phyloP scores from a whole-genome alignment of 2,329 filamentous ascomycete species.

The Sodiomyces alkalinus region DNA sequence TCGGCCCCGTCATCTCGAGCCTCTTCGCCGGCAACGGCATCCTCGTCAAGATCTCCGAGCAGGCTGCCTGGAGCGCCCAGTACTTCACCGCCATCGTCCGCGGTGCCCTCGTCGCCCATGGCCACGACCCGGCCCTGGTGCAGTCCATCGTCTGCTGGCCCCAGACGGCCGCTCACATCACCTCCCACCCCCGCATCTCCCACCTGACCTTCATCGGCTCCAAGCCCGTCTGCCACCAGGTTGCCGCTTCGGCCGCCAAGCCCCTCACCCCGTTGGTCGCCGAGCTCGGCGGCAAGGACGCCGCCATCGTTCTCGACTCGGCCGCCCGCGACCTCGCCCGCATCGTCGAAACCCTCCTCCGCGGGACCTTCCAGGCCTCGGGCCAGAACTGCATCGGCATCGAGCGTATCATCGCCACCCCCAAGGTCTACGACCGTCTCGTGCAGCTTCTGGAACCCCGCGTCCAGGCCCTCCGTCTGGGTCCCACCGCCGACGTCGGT shows the following conservation, averaged over 20 bases:
- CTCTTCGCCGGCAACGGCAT: constrained; percentile 87
- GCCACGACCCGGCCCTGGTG: constrained; percentile 66
- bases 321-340: constrained; percentile 48
- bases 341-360: constrained; percentile 70
- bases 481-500: constrained; percentile 68
- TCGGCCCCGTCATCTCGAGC: constrained; percentile 79
- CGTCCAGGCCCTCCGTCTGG: constrained; percentile 60
- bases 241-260: constrained; percentile 74
- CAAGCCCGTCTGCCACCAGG: constrained; percentile 69
- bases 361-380: constrained; percentile 86
- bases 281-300: constrained; percentile 91
- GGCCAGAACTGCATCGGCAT: constrained; percentile 98
- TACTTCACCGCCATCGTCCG: constrained; percentile 73
- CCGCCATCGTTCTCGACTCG: constrained; percentile 78
- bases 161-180: constrained; percentile 62
- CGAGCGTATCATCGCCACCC: constrained; percentile 75
- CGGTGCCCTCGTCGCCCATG: constrained; percentile 66
- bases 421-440: constrained; percentile 60
- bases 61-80: constrained; percentile 79
- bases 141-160: constrained; percentile 86
- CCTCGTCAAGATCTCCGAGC: constrained; percentile 86
- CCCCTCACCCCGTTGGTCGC: constrained; percentile 76
- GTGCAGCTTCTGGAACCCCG: constrained; percentile 56
- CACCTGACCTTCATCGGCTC: constrained; percentile 97
- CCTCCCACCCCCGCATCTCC: constrained; percentile 66